A percentile compares a stretch with the other conserved stretches of the same genome.
phyloP scores from a whole-genome alignment of 1,284 basidiomycete genomes.

The Athelia sp. region DNA sequence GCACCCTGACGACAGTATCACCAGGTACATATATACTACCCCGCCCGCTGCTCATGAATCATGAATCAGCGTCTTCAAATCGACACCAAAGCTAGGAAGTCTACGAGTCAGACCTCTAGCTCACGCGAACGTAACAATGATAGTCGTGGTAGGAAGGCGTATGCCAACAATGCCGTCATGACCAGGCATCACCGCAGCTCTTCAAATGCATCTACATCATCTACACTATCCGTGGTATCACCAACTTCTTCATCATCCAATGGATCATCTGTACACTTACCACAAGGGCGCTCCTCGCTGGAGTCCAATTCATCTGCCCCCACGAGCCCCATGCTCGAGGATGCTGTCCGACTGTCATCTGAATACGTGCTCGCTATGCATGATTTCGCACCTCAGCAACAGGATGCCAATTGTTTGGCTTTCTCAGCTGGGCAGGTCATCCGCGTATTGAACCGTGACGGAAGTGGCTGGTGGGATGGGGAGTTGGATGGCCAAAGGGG shows the following conservation, averaged over 20 bases:
- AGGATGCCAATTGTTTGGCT: conserved; percentile 78
- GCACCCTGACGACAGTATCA: too few species aligned
- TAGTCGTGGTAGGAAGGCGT: neutral
- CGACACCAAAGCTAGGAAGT: neutral
- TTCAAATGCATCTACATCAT: conserved; percentile 51
- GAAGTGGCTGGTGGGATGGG: conserved; percentile 98
- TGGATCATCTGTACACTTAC: conserved; percentile 46
- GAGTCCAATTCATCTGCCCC: conserved; percentile 15
- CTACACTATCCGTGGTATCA: conserved; percentile 49
- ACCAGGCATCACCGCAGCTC: conserved; percentile 35
- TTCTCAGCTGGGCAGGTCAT: conserved; percentile 91
- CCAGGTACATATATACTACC: neutral
- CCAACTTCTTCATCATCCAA: conserved; percentile 50
- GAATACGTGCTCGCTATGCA: conserved; percentile 86
- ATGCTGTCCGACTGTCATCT: conserved; percentile 37
- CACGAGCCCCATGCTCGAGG: conserved; percentile 33
- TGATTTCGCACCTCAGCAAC: conserved; percentile 72
- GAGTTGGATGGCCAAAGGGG: conserved; percentile 83
- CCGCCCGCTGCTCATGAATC: neutral
- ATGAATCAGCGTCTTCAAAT: conserved; percentile 1
- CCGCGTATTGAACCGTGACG: conserved; percentile 81
- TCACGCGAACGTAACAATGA: neutral
- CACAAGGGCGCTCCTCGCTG: conserved; percentile 24
- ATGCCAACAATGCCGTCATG: conserved; percentile 8
- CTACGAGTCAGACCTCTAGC: neutral